Conservation (phyloP, 2,329 filamentous ascomycete species). For the Pestalotiopsis sp. region DNA sequence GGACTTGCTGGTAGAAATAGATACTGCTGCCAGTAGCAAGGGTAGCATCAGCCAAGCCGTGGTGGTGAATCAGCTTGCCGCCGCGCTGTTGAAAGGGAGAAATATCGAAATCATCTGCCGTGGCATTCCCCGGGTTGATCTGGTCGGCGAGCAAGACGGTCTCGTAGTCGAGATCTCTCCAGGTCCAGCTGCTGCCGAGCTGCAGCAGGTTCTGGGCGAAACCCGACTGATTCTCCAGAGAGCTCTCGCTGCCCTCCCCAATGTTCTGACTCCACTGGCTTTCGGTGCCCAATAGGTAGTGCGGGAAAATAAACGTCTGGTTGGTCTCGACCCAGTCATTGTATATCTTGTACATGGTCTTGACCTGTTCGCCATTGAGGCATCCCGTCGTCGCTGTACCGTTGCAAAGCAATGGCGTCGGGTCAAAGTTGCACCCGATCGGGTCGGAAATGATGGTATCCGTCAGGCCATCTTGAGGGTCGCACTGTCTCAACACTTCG, state of each 20-base stretch:
- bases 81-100: slow-evolving; percentile 39
- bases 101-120: slow-evolving; percentile 42
- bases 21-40: background rate
- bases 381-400: slow-evolving; percentile 31
- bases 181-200: slow-evolving; percentile 39
- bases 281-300: slow-evolving; percentile 51
- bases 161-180: slow-evolving; percentile 34
- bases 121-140: slow-evolving; percentile 38
- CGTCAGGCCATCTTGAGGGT: slow-evolving; percentile 47
- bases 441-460: slow-evolving; percentile 54
- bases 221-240: slow-evolving; percentile 31
- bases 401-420: slow-evolving; percentile 41
- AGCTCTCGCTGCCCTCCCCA: slow-evolving; percentile 31
- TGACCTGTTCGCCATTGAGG: slow-evolving; percentile 44
- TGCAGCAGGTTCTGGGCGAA: slow-evolving; percentile 43
- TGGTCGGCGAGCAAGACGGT: slow-evolving; percentile 30
- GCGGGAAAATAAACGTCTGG: slow-evolving; percentile 41
- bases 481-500: slow-evolving; percentile 52
- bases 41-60: slow-evolving; percentile 41
- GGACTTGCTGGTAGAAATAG: background rate
- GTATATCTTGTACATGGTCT: slow-evolving; percentile 35
- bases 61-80: slow-evolving; percentile 49
- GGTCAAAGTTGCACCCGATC: slow-evolving; percentile 44
- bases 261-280: slow-evolving; percentile 33
- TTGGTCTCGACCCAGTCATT: slow-evolving; percentile 22